Evolutionary conservation across 208 protist species (phyloP), one percentile per base, ranked within the genome.

Genomic region (Wallacemonas rigidus): DNA sequence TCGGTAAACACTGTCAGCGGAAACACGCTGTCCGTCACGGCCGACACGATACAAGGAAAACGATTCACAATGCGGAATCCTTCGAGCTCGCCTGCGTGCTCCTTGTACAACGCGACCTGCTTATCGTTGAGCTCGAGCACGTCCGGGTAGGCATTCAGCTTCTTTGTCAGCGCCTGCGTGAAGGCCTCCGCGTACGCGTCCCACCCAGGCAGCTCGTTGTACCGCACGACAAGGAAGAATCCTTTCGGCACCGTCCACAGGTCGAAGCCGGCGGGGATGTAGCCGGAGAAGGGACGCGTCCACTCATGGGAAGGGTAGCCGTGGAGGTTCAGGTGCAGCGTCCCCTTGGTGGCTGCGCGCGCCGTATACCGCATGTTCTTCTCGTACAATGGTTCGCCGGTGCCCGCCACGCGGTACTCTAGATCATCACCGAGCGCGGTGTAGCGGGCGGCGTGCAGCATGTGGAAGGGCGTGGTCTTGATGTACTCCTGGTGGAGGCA

Each of bases 401-500:
- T 38, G 38, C 56, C 56, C 6, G 17, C 9, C 12, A 44, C 17
- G 56, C 56, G 56, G 56, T 26, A 62, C 56, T 62, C 56, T 0
- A 62, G 38, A 15, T 62, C 56, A 38, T 62, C 56, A 12, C 56
- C 56, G 17, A 62, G 56, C 5, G 56, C 56, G 36, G 56, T 62
- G 36, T 62, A 62, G 36, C 56, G 56, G 38, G 56, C 56, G 8
- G 56, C 56, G 56, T 62, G 56, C 9, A 62, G 56, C 56, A 62
- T 62, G 56, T 62, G 56, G 6, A 12, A 15, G 8, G 56, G 56
- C 8, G 56, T 62, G 36, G 56, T 41, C 56, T 41, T n/a, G 6
- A 62, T 62, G 56, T 62, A 62, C 36, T 62, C 56, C 56, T 62
- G 56, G 36, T 62, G 56, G 8, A 62, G 56, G 56, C 56, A 62